Evolutionary conservation across 129 eudicot genomes (phyloP), one percentile per base, ranked within the genome.

Genomic region (Flaveria sonorensis): DNA sequence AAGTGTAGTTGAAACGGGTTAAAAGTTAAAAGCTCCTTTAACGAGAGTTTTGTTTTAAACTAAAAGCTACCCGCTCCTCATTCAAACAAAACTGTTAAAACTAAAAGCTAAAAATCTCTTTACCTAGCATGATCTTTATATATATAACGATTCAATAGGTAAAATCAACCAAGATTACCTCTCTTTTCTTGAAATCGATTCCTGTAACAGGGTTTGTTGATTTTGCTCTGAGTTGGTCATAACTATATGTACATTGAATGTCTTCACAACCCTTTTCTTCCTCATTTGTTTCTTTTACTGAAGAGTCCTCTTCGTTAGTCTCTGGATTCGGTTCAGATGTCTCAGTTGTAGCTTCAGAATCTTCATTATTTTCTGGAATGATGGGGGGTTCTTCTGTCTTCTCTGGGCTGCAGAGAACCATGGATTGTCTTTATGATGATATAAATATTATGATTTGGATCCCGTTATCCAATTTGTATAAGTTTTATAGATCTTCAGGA

Each of bases 181-280:
- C 96, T 89, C 97, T 84, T 5, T 91, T 87, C 68, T 92, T 88
- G 55, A 84, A 92, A 82, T 92, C 93, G 57, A 92, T 92, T 77
- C 93, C 96, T 8, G 91, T 87, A 60, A 86, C 89, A 1, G 93
- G 97, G 62, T 92, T 87, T 4, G 83, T 87, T 39, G 97, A 92
- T 83, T 86, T 86, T 68, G 96, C 69, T 68, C 24, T 89, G 84
- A 89, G 82, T 69, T 78, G 89, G 3, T 91, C 96, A 73, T 87
- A 94, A 68, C 62, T 88, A 47, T 86, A 93, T 63, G 91, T 78
- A 74, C 75, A 83, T 77, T 87, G 98, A 79, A 28, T 62, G 68
- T 79, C 76, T 66, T 66, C 92, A 82, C 79, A 57, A 53, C 43
- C 62, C 78, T 73, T 84, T 47, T 89, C 94, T 19, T 83, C 83